These are phyloP conservation scores for Pseudogymnoascus verrucosus DNA, from an alignment of 2,329 filamentous ascomycete genomes.

Conservation along the genomic window DNA sequence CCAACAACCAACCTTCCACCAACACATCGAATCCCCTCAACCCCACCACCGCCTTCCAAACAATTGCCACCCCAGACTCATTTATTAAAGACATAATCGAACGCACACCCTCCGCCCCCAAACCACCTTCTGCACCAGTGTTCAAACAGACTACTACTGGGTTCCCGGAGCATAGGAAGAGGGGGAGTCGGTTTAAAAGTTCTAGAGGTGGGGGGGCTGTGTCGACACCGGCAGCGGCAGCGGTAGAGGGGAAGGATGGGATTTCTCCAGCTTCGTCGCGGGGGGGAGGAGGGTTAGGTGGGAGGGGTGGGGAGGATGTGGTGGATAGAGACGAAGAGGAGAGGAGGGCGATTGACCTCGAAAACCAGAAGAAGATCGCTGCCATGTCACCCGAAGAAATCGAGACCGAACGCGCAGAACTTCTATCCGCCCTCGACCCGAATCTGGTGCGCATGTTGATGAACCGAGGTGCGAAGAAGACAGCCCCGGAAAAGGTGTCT, in stretches of 20 bases:
- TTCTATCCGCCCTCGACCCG: slow-evolving; percentile 71
- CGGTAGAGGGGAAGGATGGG: no score
- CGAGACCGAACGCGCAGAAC: slow-evolving; percentile 66
- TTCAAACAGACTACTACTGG: slow-evolving; percentile 54
- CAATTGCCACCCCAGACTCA: neutral
- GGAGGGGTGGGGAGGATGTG: neutral
- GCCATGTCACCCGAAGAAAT: slow-evolving; percentile 79
- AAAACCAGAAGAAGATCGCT: slow-evolving; percentile 67
- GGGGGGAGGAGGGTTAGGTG: no score
- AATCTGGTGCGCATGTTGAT: slow-evolving; percentile 70
- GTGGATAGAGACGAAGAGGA: slow-evolving; percentile 46
- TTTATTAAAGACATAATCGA: slow-evolving; percentile 73
- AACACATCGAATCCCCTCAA: slow-evolving; percentile 11
- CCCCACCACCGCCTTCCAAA: no score
- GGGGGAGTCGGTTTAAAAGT: slow-evolving; percentile 71
- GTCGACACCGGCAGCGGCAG: slow-evolving; percentile 13
- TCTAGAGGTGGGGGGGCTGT: slow-evolving; percentile 25
- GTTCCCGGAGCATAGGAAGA: slow-evolving; percentile 83
- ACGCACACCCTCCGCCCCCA: slow-evolving; percentile 51
- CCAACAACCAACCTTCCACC: slow-evolving; percentile 10
- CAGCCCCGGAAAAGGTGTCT: neutral
- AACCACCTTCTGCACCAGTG: slow-evolving; percentile 55
- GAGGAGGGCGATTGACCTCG: slow-evolving; percentile 65
- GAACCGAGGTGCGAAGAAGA: slow-evolving; percentile 53
- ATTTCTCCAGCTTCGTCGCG: no score